These are phyloP conservation scores for Solanum dulcamara DNA, from an alignment of 257 asterid genomes.

Conservation along the genomic window DNA sequence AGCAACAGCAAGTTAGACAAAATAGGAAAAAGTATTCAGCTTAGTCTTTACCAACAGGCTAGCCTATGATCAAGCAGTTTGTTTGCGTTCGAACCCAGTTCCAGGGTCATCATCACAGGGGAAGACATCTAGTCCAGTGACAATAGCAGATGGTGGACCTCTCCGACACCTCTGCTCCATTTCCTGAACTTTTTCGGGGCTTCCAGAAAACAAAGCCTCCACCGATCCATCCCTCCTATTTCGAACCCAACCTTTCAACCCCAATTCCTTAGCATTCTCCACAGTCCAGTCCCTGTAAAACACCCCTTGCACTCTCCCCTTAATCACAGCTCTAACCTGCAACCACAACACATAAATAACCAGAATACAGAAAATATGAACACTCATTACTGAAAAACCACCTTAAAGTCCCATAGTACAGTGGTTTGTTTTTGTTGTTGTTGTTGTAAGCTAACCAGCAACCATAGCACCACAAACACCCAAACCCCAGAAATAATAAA, in stretches of 20 bases:
- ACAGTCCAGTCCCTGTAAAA: slow-evolving; percentile 84
- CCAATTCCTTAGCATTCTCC: slow-evolving; percentile 65
- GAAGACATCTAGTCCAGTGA: slow-evolving; percentile 53
- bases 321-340: slow-evolving; percentile 62
- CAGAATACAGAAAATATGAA: background rate
- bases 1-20: background rate
- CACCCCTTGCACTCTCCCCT: slow-evolving; percentile 91
- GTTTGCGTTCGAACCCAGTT: slow-evolving; percentile 46
- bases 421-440: no score
- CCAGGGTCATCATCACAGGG: slow-evolving; percentile 72
- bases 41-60: background rate
- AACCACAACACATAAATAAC: background rate
- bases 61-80: slow-evolving; percentile 40
- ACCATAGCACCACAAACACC: background rate
- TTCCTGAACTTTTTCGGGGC: slow-evolving; percentile 58
- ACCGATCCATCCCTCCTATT: slow-evolving; percentile 82
- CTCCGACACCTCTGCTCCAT: slow-evolving; percentile 96
- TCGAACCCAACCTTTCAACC: slow-evolving; percentile 90
- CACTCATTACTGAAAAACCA: background rate
- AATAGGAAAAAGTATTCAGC: background rate
- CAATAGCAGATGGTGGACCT: slow-evolving; percentile 80
- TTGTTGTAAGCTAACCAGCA: background rate
- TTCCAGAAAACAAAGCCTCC: slow-evolving; percentile 80
- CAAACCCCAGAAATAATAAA: background rate
- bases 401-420: background rate